Evolutionary conservation across 169 alveolate species (phyloP).

Genomic region (Eimeria brunetti): DNA sequence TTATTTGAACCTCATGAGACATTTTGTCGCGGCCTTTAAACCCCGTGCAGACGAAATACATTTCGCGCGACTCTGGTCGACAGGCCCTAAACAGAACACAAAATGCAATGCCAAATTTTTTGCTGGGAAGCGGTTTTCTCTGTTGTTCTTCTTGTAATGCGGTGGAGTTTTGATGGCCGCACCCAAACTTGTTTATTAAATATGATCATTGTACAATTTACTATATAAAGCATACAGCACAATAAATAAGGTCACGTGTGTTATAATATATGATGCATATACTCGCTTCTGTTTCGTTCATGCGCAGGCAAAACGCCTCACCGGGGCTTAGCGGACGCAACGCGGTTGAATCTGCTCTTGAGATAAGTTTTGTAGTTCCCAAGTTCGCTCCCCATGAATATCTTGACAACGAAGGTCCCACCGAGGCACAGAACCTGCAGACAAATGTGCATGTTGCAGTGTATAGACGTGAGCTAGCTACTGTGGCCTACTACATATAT

Average conservation of each 20-base stretch:
- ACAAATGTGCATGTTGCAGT: background rate
- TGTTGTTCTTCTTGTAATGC: background rate
- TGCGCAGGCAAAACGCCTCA: background rate
- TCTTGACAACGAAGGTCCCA: constrained; percentile 79
- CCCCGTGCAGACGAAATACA: constrained; percentile 80
- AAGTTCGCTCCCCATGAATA: constrained; percentile 81
- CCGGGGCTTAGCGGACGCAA: constrained; percentile 82
- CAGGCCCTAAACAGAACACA: constrained; percentile 73
- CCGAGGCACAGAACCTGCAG: constrained; percentile 75
- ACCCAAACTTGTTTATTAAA: background rate
- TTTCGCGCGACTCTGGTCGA: constrained; percentile 82
- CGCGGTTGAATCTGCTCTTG: constrained; percentile 71
- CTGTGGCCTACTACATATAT: background rate
- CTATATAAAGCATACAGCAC: too few species aligned
- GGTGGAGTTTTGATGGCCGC: background rate
- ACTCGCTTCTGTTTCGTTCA: background rate
- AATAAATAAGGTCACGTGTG: too few species aligned
- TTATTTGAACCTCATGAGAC: constrained; percentile 77
- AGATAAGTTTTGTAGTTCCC: constrained; percentile 77
- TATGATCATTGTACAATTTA: background rate
- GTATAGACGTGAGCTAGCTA: background rate
- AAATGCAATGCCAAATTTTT: background rate
- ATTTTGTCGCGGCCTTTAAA: constrained; percentile 79
- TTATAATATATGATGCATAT: too few species aligned
- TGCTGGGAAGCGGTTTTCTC: background rate